A percentile compares a stretch with the other conserved stretches of the same genome.
phyloP scores from a whole-genome alignment of 73 alveolate species.

The Tetrahymena elliotti region DNA sequence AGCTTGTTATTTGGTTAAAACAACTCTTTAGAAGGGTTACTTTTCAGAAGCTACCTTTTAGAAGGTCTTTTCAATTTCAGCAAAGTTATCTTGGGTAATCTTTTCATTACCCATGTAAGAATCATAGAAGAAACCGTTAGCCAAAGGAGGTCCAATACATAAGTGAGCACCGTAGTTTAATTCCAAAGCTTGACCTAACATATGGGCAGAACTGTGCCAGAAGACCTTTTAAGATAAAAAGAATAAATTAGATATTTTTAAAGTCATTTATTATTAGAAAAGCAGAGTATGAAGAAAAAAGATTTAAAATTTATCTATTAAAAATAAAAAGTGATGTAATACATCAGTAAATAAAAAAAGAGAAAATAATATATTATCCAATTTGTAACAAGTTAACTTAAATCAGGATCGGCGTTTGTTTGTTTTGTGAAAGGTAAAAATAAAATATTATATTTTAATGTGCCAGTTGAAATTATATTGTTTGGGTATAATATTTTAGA shows the following conservation, averaged over 20 bases:
- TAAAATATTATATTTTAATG: no score
- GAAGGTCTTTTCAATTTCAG: constrained; percentile 80
- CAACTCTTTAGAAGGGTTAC: constrained; percentile 91
- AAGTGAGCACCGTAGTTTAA: constrained; percentile 92
- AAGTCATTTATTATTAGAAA: no score
- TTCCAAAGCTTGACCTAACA: constrained; percentile 74
- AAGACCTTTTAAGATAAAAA: constrained; percentile 44
- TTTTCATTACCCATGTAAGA: constrained; percentile 88
- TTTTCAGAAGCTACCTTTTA: constrained; percentile 70
- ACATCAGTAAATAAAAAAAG: no score
- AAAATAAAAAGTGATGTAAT: no score
- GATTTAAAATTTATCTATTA: no score
- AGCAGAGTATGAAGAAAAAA: no score
- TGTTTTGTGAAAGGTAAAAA: no score
- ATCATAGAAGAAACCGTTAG: constrained; percentile 98
- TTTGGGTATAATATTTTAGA: not conserved
- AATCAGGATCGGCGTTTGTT: no score
- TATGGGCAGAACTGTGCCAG: constrained; percentile 99
- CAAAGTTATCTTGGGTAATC: constrained; percentile 80
- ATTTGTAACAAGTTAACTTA: no score
- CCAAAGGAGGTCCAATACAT: constrained; percentile 98
- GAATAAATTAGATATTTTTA: not conserved
- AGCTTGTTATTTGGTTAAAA: constrained; percentile 90
- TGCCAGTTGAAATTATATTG: no score
- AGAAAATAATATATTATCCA: no score